These are phyloP conservation scores for Leccinellum luteum DNA, from an alignment of 768 basidiomycete genomes.

Conservation along the genomic window DNA sequence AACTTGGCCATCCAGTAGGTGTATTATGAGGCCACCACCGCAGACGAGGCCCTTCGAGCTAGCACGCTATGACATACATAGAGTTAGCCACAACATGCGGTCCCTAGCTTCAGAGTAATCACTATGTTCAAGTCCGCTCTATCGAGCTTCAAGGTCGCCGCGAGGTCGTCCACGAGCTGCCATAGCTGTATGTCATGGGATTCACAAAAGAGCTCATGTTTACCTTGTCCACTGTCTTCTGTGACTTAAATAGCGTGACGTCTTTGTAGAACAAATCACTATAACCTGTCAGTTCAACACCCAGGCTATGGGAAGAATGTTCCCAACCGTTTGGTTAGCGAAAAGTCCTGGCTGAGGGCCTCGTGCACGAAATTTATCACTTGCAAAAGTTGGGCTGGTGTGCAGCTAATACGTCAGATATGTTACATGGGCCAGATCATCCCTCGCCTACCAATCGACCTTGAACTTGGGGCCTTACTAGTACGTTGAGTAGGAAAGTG, in stretches of 20 bases:
- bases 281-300: background rate
- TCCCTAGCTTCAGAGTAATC: background rate
- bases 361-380: constrained; percentile 71
- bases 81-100: constrained; percentile 8
- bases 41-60: constrained; percentile 86
- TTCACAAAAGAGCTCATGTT: constrained; percentile 6
- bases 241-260: constrained; percentile 71
- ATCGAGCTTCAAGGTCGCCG: constrained; percentile 73
- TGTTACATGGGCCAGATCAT: background rate
- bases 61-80: constrained; percentile 60
- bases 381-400: constrained; percentile 63
- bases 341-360: constrained; percentile 50
- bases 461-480: constrained; percentile 34
- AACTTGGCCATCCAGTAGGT: constrained; percentile 52
- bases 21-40: constrained; percentile 60
- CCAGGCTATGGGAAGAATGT: constrained; percentile 5
- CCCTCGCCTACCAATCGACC: constrained; percentile 39
- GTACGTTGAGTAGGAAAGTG: constrained; percentile 36
- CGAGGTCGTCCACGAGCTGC: constrained; percentile 89
- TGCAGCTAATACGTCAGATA: background rate
- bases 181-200: background rate
- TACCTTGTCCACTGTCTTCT: constrained; percentile 78
- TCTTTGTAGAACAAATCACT: constrained; percentile 92
- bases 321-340: constrained; percentile 63
- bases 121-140: constrained; percentile 83